Percentiles rank a stretch among this genome's conserved stretches.
Conservation (phyloP, 805 yeast species). For the Kodamaea sagamina region DNA sequence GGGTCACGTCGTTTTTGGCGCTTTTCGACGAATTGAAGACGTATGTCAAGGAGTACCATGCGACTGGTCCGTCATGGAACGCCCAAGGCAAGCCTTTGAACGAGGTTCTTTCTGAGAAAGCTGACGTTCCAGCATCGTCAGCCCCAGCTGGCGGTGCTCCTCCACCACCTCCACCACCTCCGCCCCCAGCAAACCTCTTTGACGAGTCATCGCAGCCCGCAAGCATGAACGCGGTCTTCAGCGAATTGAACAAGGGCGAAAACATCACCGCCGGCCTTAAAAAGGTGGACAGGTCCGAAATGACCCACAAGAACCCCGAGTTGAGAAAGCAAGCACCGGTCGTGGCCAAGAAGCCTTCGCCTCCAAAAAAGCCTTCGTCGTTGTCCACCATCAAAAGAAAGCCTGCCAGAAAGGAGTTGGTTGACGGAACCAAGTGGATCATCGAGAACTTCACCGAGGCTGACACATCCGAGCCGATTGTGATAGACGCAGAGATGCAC, state of each 20-base stretch:
- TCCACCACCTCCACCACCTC: constrained; percentile 89
- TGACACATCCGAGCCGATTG: constrained; percentile 57
- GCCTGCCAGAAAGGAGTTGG: constrained; percentile 61
- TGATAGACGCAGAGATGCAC: constrained; percentile 75
- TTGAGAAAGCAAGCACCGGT: constrained; percentile 62
- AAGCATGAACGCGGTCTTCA: constrained; percentile 87
- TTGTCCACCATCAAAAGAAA: constrained; percentile 43
- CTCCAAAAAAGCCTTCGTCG: constrained; percentile 79
- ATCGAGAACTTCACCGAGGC: constrained; percentile 71
- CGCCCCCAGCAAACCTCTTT: constrained; percentile 79
- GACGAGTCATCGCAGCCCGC: constrained; percentile 18
- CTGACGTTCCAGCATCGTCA: constrained; percentile 28
- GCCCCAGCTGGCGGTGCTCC: constrained; percentile 19
- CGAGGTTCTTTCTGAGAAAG: constrained; percentile 42
- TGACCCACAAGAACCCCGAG: constrained; percentile 90
- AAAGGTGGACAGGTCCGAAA: constrained; percentile 89
- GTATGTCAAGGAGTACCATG: constrained; percentile 75
- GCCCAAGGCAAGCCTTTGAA: constrained; percentile 57
- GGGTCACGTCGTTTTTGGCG: constrained; percentile 71
- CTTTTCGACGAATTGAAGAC: constrained; percentile 69
- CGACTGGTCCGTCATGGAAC: constrained; percentile 84
- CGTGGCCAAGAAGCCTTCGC: constrained; percentile 59
- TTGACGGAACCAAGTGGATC: constrained; percentile 84
- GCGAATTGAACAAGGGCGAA: constrained; percentile 86
- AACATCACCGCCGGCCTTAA: constrained; percentile 80